A percentile compares a stretch with the other conserved stretches of the same genome.
phyloP scores from a whole-genome alignment of 2,329 filamentous ascomycete species.

The Aspergillus pseudoviridinutans region DNA sequence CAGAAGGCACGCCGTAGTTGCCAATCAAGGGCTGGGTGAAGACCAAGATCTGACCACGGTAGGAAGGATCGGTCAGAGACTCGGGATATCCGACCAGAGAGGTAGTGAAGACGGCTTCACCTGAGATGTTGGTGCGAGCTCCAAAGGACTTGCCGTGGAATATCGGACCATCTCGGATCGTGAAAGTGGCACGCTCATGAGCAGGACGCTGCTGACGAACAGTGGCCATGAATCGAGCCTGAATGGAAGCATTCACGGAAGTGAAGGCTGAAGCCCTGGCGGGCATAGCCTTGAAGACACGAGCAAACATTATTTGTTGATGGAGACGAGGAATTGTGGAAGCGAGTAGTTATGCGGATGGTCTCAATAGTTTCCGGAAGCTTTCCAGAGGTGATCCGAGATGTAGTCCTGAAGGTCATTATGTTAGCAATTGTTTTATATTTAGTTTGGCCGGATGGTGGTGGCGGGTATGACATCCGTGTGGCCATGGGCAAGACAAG shows the following conservation, averaged over 20 bases:
- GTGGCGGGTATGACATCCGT: conserved; percentile 13
- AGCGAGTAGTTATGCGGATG: not conserved
- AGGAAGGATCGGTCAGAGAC: conserved; percentile 68
- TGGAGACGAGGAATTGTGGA: not conserved
- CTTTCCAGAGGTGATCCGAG: conserved; percentile 68
- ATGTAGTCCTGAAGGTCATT: conserved; percentile 55
- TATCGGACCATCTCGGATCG: conserved; percentile 91
- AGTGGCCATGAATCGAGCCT: conserved; percentile 56
- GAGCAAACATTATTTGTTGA: conserved; percentile 49
- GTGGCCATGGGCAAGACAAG: not conserved
- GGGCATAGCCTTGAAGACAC: conserved; percentile 51
- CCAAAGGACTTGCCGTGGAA: conserved; percentile 97
- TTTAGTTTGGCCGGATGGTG: not conserved
- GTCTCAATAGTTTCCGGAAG: conserved; percentile 55
- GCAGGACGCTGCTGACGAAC: conserved; percentile 68
- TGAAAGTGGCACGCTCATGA: conserved; percentile 82
- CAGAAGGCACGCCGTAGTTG: conserved; percentile 95
- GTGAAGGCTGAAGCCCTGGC: conserved; percentile 45
- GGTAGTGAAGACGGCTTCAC: conserved; percentile 97
- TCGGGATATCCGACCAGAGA: conserved; percentile 97
- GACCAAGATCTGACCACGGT: conserved; percentile 83
- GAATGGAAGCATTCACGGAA: conserved; percentile 32
- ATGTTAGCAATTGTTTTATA: conserved; percentile 4
- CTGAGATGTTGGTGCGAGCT: conserved; percentile 92
- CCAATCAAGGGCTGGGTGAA: conserved; percentile 97